A percentile compares a stretch with the other conserved stretches of the same genome.
These are phyloP conservation scores for Trametes punicea DNA, from an alignment of 768 basidiomycete species.

Conservation along the genomic window DNA sequence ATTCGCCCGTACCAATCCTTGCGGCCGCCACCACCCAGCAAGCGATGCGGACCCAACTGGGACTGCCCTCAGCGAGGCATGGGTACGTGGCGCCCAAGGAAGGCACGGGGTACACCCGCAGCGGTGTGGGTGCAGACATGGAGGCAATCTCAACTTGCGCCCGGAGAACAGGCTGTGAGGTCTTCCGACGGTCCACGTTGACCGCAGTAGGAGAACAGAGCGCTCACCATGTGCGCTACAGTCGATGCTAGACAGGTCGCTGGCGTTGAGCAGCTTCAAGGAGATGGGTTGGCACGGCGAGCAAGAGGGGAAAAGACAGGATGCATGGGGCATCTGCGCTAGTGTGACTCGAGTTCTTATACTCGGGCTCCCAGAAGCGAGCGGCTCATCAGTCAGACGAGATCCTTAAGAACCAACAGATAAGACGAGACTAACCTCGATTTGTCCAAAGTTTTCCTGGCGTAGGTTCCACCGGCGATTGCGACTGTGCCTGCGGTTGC, in stretches of 20 bases:
- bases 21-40: conserved; percentile 30
- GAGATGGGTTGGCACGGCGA: no score
- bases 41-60: conserved; percentile 17
- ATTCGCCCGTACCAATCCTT: conserved; percentile 29
- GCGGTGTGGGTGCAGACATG: background rate
- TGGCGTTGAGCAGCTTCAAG: no score
- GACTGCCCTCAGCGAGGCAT: conserved; percentile 15
- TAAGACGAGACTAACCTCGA: conserved; percentile 8
- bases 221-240: no score
- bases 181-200: no score
- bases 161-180: no score
- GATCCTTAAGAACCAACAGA: background rate
- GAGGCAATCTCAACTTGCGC: no score
- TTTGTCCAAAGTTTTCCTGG: conserved; percentile 7
- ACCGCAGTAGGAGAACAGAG: no score
- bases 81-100: conserved; percentile 25
- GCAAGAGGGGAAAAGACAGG: background rate
- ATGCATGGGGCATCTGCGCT: background rate
- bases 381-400: conserved; percentile 1
- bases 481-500: background rate
- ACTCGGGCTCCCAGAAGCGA: background rate
- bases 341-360: background rate
- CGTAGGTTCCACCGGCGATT: background rate
- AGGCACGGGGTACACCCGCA: conserved; percentile 18
- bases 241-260: no score